Conservation (phyloP, 225 moss, liverwort and hornwort genomes). For the Physcomitrium patens region DNA sequence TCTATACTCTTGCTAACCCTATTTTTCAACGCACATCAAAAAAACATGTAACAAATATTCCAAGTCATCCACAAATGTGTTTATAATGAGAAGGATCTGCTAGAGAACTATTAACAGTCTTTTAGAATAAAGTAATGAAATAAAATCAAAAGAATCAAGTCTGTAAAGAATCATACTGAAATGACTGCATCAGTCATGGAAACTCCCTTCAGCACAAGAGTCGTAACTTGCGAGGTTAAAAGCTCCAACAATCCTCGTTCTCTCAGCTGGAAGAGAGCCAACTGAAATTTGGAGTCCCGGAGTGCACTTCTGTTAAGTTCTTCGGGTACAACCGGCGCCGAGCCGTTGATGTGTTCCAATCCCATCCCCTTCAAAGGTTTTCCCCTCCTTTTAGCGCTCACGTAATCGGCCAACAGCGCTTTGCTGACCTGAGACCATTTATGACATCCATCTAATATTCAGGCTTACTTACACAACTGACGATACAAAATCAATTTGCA, state of each 20-base stretch:
- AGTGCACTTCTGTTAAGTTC: slow-evolving; percentile 53
- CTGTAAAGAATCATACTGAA: slow-evolving; percentile 30
- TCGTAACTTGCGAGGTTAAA: slow-evolving; percentile 45
- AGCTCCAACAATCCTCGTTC: slow-evolving; percentile 64
- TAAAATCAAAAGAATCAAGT: not conserved
- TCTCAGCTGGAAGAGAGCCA: slow-evolving; percentile 53
- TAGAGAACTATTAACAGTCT: too few relatives aligned
- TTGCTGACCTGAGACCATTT: slow-evolving; percentile 78
- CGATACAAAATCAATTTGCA: not conserved
- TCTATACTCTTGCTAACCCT: not conserved
- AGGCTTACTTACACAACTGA: not conserved
- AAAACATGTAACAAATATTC: too few relatives aligned
- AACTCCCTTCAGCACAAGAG: slow-evolving; percentile 43
- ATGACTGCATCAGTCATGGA: slow-evolving; percentile 57
- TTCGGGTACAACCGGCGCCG: slow-evolving; percentile 58
- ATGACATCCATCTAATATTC: not conserved
- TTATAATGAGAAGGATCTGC: not conserved
- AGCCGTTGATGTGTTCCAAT: slow-evolving; percentile 80
- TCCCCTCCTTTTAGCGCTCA: slow-evolving; percentile 58
- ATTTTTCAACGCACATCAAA: slow-evolving; percentile 3
- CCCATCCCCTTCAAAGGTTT: slow-evolving; percentile 76
- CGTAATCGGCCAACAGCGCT: slow-evolving; percentile 71
- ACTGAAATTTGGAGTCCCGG: slow-evolving; percentile 68
- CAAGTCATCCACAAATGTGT: not conserved
- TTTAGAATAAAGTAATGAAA: too few relatives aligned